phyloP scores from a whole-genome alignment of 164 flowering plant genomes.

The Buxus sempervirens region DNA sequence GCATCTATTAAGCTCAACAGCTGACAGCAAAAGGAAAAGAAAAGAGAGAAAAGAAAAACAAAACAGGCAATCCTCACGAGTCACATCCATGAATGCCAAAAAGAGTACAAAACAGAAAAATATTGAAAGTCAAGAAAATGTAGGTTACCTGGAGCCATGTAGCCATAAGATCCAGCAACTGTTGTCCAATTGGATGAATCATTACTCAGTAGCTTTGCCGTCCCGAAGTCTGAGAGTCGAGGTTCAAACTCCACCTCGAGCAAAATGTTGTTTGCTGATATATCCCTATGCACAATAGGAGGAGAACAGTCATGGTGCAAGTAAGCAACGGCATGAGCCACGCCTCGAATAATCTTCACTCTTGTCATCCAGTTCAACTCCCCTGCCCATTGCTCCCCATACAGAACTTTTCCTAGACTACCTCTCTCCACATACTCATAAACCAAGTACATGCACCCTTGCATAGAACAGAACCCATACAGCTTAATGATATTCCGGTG shows the following conservation, averaged over 20 bases:
- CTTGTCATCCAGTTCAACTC: conserved; percentile 34
- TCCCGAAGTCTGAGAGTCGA: conserved; percentile 34
- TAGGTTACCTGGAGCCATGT: conserved; percentile 36
- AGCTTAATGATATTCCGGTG: conserved; percentile 70
- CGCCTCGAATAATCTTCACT: conserved; percentile 26
- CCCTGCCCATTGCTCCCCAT: conserved; percentile 20
- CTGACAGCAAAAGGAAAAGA: not conserved
- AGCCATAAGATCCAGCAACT: conserved; percentile 35
- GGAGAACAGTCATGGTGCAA: conserved; percentile 38
- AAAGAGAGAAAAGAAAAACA: not conserved
- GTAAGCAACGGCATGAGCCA: conserved; percentile 38
- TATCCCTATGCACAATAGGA: conserved; percentile 31
- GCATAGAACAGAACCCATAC: conserved; percentile 47
- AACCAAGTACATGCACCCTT: conserved; percentile 41
- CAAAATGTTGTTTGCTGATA: conserved; percentile 25
- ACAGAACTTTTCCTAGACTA: conserved; percentile 39
- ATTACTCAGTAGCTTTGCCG: conserved; percentile 24
- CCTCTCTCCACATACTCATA: conserved; percentile 62
- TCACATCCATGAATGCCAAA: no score
- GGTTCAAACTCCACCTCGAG: conserved; percentile 26
- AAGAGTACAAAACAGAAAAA: not conserved
- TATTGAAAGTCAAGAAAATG: not conserved
- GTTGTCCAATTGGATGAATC: conserved; percentile 29
- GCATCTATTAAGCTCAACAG: no score
- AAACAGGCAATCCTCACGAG: no score